These are phyloP conservation scores for Phytophthora citrophthora DNA, from an alignment of 352 stramenopile genomes.

Conservation along the genomic window DNA sequence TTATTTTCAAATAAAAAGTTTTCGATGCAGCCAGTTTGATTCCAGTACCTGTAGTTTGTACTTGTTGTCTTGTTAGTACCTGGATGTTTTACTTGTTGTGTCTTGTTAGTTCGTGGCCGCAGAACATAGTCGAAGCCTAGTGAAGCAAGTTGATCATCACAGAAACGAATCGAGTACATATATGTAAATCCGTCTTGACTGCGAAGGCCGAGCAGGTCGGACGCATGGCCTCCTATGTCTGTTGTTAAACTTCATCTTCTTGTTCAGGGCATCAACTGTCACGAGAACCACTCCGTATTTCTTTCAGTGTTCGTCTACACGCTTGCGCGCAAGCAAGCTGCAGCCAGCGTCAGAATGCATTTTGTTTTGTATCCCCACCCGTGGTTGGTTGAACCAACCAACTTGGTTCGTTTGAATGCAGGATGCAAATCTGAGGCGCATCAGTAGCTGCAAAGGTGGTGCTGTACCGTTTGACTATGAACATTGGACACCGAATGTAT, in stretches of 20 bases:
- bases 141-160: neutral
- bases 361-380: neutral
- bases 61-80: too few species aligned
- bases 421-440: neutral
- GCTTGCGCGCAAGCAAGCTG: too few species aligned
- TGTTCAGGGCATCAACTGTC: too few species aligned
- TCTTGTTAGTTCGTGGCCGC: too few species aligned
- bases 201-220: neutral
- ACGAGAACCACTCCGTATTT: too few species aligned
- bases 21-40: too few species aligned
- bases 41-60: too few species aligned
- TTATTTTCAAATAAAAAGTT: too few species aligned
- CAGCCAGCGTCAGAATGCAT: neutral
- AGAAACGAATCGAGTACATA: neutral
- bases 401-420: neutral
- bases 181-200: constrained; percentile 1
- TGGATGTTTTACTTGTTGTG: too few species aligned
- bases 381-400: neutral
- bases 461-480: constrained; percentile 92
- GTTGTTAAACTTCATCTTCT: too few species aligned
- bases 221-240: too few species aligned
- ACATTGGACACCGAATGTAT: constrained; percentile 89
- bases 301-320: too few species aligned
- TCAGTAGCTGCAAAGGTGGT: constrained; percentile 93
- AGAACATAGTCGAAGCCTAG: constrained; percentile 3